Evolutionary conservation across 305 asterid species (phyloP).

Genomic region (Solanum hybrid): DNA sequence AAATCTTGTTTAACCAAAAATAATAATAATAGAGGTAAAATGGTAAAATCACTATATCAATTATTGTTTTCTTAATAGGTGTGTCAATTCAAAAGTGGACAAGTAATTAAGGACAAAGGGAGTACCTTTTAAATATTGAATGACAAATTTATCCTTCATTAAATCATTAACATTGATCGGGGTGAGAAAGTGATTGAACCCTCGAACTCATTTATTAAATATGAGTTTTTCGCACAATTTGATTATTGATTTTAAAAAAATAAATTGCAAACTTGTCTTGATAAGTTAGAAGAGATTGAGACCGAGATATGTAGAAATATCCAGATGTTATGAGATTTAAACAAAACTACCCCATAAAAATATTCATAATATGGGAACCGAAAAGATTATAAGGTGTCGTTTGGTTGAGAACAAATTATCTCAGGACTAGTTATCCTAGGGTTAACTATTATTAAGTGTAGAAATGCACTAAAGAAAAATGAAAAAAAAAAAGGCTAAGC

Average conservation of each 20-base stretch:
- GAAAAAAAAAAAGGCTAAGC: background rate
- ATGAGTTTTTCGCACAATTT: background rate
- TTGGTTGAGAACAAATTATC: background rate
- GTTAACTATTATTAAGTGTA: background rate
- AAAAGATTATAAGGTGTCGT: background rate
- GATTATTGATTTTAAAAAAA: background rate
- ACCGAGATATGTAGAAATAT: background rate
- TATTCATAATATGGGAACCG: background rate
- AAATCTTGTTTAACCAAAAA: background rate
- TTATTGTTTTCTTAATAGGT: too few relatives aligned
- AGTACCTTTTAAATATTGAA: background rate
- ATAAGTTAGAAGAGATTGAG: background rate
- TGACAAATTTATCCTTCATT: background rate
- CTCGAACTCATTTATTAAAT: background rate
- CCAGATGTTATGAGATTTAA: background rate
- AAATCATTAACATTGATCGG: background rate
- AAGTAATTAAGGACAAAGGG: too few relatives aligned
- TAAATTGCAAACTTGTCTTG: background rate
- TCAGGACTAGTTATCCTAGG: background rate
- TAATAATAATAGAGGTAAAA: background rate
- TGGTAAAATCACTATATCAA: background rate
- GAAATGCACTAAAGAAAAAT: background rate
- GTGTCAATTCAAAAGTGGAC: too few relatives aligned
- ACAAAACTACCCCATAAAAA: background rate
- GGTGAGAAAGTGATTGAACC: background rate